phyloP scores from a whole-genome alignment of 495 filamentous ascomycete genomes.

The Penicillium malachiteum region DNA sequence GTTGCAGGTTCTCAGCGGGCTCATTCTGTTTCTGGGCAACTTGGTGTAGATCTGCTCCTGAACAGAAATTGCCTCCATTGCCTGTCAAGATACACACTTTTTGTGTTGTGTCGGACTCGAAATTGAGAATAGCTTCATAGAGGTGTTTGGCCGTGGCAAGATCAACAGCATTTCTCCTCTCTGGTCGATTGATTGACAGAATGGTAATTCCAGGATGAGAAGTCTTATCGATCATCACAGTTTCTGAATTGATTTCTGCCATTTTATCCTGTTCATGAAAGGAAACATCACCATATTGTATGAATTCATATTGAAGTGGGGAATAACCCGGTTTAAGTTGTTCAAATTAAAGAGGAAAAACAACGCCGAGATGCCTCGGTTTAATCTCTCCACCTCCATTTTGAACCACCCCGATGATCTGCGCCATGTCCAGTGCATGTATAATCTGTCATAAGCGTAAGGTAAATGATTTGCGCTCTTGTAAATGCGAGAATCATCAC shows the following conservation, averaged over 20 bases:
- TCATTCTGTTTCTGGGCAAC: conserved; percentile 21
- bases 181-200: conserved; percentile 40
- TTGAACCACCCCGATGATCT: conserved; percentile 9
- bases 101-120: conserved; percentile 43
- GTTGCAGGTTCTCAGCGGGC: conserved; percentile 14
- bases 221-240: conserved; percentile 12
- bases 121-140: conserved; percentile 37
- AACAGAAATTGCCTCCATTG: conserved; percentile 42
- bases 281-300: background rate
- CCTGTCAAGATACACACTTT: conserved; percentile 47
- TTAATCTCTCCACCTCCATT: conserved; percentile 10
- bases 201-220: conserved; percentile 40
- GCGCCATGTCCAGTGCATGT: conserved; percentile 27
- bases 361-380: conserved; percentile 8
- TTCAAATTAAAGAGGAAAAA: background rate
- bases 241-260: background rate
- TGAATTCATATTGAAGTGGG: background rate
- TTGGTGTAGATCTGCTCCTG: conserved; percentile 45
- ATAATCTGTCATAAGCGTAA: conserved; percentile 34
- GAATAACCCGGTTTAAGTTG: conserved; percentile 1
- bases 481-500: background rate
- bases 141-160: conserved; percentile 37
- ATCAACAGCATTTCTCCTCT: conserved; percentile 43
- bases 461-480: conserved; percentile 5
- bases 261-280: conserved; percentile 6